Conservation (phyloP, 352 stramenopile genomes). For the Nothophytophthora sp. region DNA sequence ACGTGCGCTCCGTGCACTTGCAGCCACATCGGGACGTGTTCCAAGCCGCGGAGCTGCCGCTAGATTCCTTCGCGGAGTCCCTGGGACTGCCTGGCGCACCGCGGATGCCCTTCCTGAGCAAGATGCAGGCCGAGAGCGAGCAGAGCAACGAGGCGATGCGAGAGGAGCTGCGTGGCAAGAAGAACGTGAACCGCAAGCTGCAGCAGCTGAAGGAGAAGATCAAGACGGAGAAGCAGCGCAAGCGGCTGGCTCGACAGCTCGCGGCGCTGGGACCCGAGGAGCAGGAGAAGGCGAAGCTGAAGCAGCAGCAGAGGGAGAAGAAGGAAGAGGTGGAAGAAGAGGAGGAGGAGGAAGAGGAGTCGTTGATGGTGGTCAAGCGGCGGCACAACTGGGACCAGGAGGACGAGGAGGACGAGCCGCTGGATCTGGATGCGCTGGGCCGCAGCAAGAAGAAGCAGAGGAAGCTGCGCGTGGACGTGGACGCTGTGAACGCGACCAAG, state of each 20-base stretch:
- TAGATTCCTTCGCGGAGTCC: conserved; percentile 94
- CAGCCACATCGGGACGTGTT: conserved; percentile 97
- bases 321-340: conserved; percentile 36
- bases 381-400: conserved; percentile 81
- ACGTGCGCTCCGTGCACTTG: conserved; percentile 96
- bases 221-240: conserved; percentile 95
- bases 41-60: conserved; percentile 84
- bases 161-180: conserved; percentile 90
- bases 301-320: conserved; percentile 22
- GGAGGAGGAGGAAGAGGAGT: conserved; percentile 83
- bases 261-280: conserved; percentile 38
- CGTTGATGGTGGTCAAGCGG: conserved; percentile 93
- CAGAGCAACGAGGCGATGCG: conserved; percentile 78
- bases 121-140: conserved; percentile 58
- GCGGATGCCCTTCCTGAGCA: conserved; percentile 92
- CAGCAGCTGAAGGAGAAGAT: conserved; percentile 98
- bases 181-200: conserved; percentile 98
- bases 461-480: conserved; percentile 80
- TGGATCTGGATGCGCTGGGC: conserved; percentile 55
- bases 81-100: conserved; percentile 94
- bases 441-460: conserved; percentile 87
- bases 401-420: conserved; percentile 45
- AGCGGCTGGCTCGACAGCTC: conserved; percentile 85
- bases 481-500: conserved; percentile 72
- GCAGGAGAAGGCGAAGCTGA: conserved; percentile 33